These are phyloP conservation scores for Solanum bukasovii DNA, from an alignment of 257 asterid species.

Conservation along the genomic window DNA sequence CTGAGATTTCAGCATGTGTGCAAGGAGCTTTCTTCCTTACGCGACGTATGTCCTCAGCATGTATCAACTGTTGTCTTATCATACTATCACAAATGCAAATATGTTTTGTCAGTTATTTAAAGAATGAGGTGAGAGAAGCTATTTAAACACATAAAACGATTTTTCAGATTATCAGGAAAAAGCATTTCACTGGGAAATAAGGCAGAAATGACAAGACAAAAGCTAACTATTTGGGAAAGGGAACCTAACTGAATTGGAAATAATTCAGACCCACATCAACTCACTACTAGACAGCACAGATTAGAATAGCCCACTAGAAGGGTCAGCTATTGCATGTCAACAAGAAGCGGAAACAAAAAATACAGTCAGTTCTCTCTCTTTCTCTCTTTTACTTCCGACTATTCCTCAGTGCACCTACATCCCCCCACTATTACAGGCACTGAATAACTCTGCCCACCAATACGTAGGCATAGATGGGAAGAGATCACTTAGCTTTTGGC, in stretches of 20 bases:
- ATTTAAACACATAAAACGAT: background rate
- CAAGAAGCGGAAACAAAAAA: background rate
- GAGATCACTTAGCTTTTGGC: background rate
- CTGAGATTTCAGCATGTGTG: conserved; percentile 56
- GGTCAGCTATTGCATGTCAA: background rate
- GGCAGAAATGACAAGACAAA: background rate
- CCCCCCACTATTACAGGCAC: background rate
- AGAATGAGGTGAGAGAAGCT: background rate
- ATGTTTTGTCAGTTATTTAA: conserved; percentile 2
- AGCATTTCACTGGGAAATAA: background rate
- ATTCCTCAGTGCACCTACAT: background rate
- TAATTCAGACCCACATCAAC: background rate
- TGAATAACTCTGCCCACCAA: background rate
- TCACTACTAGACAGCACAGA: background rate
- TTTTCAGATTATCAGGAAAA: background rate
- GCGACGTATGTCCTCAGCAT: conserved; percentile 67
- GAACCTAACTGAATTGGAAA: background rate
- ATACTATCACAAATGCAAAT: conserved; percentile 31
- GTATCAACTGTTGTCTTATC: conserved; percentile 66
- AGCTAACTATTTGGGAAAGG: background rate
- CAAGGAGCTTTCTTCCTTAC: conserved; percentile 89
- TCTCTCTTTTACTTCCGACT: background rate
- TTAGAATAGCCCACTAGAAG: background rate
- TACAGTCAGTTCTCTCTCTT: background rate
- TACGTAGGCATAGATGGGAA: background rate